Evolutionary conservation across 345 rosid genomes (phyloP).

Genomic region (Cardamine occulta): DNA sequence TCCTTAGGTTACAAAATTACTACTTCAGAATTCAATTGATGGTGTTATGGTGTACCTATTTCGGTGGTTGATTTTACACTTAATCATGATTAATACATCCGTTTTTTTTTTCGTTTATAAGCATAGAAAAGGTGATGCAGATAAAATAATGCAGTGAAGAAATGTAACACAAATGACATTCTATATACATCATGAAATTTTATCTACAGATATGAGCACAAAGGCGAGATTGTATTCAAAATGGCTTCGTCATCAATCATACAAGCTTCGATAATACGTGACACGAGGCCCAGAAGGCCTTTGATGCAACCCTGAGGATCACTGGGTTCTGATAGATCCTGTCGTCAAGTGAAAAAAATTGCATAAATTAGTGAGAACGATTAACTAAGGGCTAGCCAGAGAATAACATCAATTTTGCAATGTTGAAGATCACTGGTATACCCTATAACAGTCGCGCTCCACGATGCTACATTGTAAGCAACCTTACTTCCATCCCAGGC

Average conservation of each 20-base stretch:
- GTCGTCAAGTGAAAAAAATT: too few species aligned
- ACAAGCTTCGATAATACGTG: constrained; percentile 78
- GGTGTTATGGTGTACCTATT: neutral
- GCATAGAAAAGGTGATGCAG: neutral
- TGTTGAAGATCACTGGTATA: constrained; percentile 30
- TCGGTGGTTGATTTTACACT: neutral
- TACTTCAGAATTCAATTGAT: too few species aligned
- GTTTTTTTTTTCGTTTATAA: neutral
- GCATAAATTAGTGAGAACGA: neutral
- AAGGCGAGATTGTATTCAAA: neutral
- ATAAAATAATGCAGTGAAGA: neutral
- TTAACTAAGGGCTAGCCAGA: neutral
- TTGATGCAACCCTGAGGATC: constrained; percentile 63
- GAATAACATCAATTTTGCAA: neutral
- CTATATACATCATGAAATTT: neutral
- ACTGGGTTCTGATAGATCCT: constrained; percentile 87
- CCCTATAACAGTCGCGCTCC: constrained; percentile 96
- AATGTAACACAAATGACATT: neutral
- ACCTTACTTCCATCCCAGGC: constrained; percentile 98
- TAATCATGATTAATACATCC: neutral
- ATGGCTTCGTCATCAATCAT: constrained; percentile 35
- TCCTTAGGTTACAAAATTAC: too few species aligned
- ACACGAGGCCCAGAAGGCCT: constrained; percentile 84
- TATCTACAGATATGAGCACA: neutral
- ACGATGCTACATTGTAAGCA: constrained; percentile 81